Evolutionary conservation across 2,329 filamentous ascomycete genomes (phyloP), one percentile per base, ranked within the genome.

Genomic region (Phaeosphaeria sp.): DNA sequence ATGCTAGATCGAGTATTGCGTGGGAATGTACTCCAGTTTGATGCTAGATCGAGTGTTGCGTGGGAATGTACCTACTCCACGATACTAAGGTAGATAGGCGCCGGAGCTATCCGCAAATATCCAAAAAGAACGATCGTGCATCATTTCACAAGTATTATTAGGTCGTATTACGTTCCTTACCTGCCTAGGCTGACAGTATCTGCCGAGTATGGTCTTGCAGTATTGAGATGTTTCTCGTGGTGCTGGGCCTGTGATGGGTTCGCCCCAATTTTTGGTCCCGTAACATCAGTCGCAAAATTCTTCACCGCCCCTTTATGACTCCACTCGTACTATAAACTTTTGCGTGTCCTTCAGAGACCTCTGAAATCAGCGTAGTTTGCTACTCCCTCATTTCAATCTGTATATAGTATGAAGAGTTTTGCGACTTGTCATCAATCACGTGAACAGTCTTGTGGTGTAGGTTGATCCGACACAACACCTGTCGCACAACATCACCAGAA

Each of bases 401-500:
- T 18, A 42, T 48, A 49, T 48, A 39, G 30, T 40, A n/a, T 13
- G 1, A 18, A 21, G 18, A 43, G 42, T n/a, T 18, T 42, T 6
- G 9, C 13, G 27, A 1, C 17, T 30, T 47, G 7, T 6, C 39
- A 55, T 47, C 36, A 53, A 47, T 59, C 57, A 59, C 57, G 57
- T 60, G 57, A 60, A 42, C 49, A 55, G 55, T 60, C 60, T 50
- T 61, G 53, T 63, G 60, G 59, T 55, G 56, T 47, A 52, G 49
- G 52, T 53, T 20, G 15, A 49, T 47, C 40, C 21, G 20, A 7
- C 30, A 30, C 30, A 6, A 13, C 30, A 36, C 11, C 30, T 7
- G 11, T 13, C 5, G 8, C 30, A 36, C 30, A 36, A 36, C 30
- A 36, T 30, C 25, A 30, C 25, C n/a, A 30, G 25, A 30, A 30